Evolutionary conservation across 257 asterid genomes (phyloP).

Genomic region (Lycium barbarum): DNA sequence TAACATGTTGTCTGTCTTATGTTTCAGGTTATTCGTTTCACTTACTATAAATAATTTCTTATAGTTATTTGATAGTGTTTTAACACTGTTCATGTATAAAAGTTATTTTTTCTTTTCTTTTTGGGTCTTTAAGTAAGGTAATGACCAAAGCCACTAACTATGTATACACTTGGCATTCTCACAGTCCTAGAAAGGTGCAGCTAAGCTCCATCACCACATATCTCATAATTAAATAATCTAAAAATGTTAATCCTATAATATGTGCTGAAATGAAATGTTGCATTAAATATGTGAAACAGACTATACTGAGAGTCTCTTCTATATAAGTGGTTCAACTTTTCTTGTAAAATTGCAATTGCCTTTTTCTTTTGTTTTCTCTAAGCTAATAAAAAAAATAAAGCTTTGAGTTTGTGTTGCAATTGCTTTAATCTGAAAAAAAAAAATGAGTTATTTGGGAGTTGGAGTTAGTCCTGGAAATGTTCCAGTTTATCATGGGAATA

Average conservation of each 20-base stretch:
- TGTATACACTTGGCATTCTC: background rate
- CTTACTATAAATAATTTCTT: too few relatives aligned
- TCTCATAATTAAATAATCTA: background rate
- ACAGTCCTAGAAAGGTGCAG: background rate
- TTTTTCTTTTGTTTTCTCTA: background rate
- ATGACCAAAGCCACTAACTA: background rate
- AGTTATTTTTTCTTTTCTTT: background rate
- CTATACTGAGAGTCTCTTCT: background rate
- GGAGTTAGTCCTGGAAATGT: constrained; percentile 97
- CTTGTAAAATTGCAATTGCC: constrained; percentile 13
- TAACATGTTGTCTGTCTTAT: too few relatives aligned
- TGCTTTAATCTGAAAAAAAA: background rate
- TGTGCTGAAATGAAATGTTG: background rate
- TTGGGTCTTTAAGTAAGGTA: background rate
- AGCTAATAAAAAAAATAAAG: background rate
- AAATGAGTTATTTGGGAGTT: constrained; percentile 81
- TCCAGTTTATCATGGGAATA: constrained; percentile 78
- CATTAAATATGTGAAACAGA: constrained; percentile 3
- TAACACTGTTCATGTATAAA: background rate
- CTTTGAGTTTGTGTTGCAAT: background rate
- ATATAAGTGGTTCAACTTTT: constrained; percentile 14
- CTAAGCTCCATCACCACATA: constrained; percentile 3
- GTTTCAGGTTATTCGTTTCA: too few relatives aligned
- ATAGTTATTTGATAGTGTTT: too few relatives aligned
- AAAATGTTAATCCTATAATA: background rate